Evolutionary conservation across 148 eudicot species (phyloP).

Genomic region (Euryodendron excelsum): DNA sequence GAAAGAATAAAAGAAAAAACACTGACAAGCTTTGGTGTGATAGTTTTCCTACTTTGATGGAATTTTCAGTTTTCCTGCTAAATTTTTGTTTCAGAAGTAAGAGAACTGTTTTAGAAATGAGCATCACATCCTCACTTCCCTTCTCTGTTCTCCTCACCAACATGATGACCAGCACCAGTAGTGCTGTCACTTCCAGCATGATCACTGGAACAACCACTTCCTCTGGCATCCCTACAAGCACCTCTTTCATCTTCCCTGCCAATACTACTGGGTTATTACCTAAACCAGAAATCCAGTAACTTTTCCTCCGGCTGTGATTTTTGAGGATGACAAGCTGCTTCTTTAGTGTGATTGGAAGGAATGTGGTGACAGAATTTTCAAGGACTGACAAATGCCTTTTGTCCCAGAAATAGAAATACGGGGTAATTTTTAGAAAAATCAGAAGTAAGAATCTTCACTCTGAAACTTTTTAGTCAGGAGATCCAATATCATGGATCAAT

Average conservation of each 20-base stretch:
- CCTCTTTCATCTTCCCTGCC: background rate
- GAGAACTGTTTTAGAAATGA: background rate
- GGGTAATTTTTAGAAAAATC: too few species aligned
- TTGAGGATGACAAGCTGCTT: background rate
- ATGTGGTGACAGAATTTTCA: background rate
- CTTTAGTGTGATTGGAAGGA: background rate
- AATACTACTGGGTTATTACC: too few species aligned
- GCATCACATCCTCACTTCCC: background rate
- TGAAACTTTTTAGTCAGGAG: too few species aligned
- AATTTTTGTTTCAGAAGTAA: background rate
- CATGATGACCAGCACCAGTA: background rate
- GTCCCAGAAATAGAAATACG: too few species aligned
- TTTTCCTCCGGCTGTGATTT: background rate
- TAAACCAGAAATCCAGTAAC: background rate
- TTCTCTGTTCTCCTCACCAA: background rate
- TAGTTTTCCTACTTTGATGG: background rate
- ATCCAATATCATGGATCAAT: too few species aligned
- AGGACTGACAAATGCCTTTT: background rate
- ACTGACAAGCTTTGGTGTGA: background rate
- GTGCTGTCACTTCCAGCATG: background rate
- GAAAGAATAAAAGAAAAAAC: background rate
- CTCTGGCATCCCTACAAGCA: background rate
- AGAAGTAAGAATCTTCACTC: too few species aligned
- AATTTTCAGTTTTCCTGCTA: background rate
- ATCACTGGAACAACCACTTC: background rate